phyloP scores from a whole-genome alignment of 768 basidiomycete genomes.

The Leccinellum rugosiceps region DNA sequence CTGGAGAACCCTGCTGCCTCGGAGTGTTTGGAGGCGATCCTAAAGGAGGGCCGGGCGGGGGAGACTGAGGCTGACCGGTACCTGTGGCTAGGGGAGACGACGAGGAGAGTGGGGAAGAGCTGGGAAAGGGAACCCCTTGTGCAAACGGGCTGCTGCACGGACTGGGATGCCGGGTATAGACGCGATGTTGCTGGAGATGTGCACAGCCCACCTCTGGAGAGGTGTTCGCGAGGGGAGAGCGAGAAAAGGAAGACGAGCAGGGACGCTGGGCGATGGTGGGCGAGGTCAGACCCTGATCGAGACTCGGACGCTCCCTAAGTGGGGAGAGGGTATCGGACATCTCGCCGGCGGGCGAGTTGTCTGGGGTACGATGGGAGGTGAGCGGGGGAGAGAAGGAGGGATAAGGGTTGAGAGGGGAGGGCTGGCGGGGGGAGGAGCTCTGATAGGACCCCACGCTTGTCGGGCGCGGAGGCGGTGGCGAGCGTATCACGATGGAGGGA shows the following conservation, averaged over 20 bases:
- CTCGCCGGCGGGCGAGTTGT: conserved; percentile 11
- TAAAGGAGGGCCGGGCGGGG: background rate
- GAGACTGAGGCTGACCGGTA: background rate
- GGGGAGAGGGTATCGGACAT: conserved; percentile 17
- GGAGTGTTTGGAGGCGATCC: conserved; percentile 10
- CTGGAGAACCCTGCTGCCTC: conserved; percentile 8
- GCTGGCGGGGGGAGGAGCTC: conserved; percentile 11
- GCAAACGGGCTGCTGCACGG: conserved; percentile 5
- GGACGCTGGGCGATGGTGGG: conserved; percentile 3
- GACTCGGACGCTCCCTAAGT: conserved; percentile 12
- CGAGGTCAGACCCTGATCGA: conserved; percentile 2
- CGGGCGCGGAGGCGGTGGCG: conserved; percentile 10
- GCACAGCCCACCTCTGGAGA: conserved; percentile 8
- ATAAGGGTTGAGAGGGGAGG: conserved; percentile 27
- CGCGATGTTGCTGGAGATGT: conserved; percentile 1
- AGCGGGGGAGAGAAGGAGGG: conserved; percentile 4
- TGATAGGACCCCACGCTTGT: conserved; percentile 7
- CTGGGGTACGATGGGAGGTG: background rate
- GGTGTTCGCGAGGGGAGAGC: conserved; percentile 3
- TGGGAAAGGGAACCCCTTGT: conserved; percentile 13
- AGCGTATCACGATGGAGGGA: background rate
- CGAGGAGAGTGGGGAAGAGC: conserved; percentile 8
- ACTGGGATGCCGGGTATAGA: conserved; percentile 10
- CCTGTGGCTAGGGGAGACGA: conserved; percentile 14
- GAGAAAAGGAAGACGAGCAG: conserved; percentile 13